A percentile compares a stretch with the other conserved stretches of the same genome.
Evolutionary conservation across 2,329 filamentous ascomycete species (phyloP).

Genomic region (Periconia sp.): DNA sequence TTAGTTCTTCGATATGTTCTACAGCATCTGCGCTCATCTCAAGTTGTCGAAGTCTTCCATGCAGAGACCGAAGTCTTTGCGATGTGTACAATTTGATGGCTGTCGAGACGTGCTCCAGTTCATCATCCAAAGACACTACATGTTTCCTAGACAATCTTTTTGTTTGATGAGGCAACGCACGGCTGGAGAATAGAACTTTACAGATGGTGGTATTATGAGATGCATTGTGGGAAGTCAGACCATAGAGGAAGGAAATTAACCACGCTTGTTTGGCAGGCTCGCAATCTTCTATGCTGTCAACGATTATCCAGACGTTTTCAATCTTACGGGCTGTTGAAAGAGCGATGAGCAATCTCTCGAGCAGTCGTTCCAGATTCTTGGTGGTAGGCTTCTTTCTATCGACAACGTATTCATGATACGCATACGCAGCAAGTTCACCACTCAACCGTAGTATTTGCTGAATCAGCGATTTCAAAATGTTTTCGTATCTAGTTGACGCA

Average conservation of each 20-base stretch:
- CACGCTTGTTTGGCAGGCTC: constrained; percentile 15
- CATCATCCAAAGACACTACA: constrained; percentile 7
- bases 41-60: constrained; percentile 7
- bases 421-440: constrained; percentile 20
- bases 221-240: constrained; percentile 5
- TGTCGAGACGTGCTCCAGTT: constrained; percentile 3
- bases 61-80: constrained; percentile 1
- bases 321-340: constrained; percentile 4
- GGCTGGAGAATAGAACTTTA: constrained; percentile 10
- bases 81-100: constrained; percentile 10
- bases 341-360: constrained; percentile 13
- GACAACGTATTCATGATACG: constrained; percentile 25
- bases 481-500: constrained; percentile 10
- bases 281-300: constrained; percentile 35
- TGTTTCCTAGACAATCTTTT: constrained; percentile 5
- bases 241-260: constrained; percentile 17
- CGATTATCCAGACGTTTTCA: constrained; percentile 19
- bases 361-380: constrained; percentile 17
- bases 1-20: constrained; percentile 2
- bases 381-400: constrained; percentile 13
- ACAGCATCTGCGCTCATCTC: constrained; percentile 7
- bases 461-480: constrained; percentile 20
- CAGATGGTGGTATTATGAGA: constrained; percentile 7
- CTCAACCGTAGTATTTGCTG: constrained; percentile 22
- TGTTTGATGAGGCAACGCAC: neutral